Evolutionary conservation across 768 basidiomycete species (phyloP).

Genomic region (Paxillus rubicundulus): DNA sequence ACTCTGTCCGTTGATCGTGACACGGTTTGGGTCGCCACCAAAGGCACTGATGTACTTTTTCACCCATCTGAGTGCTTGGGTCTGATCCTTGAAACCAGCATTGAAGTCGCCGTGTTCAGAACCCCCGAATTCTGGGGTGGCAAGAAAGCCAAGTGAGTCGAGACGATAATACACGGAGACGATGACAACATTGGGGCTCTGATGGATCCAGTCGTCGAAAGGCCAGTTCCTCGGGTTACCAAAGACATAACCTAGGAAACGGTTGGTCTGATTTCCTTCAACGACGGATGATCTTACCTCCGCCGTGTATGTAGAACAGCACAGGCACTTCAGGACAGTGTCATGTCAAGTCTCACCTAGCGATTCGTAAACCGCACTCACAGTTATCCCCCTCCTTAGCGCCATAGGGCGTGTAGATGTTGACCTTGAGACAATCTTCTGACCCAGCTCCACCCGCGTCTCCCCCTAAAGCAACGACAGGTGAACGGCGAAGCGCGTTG

Average conservation of each 20-base stretch:
- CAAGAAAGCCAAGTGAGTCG: constrained; percentile 60
- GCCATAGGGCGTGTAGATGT: constrained; percentile 56
- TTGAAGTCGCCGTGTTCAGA: constrained; percentile 46
- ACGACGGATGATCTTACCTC: constrained; percentile 21
- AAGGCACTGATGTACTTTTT: constrained; percentile 37
- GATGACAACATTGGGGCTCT: constrained; percentile 58
- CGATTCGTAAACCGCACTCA: constrained; percentile 25
- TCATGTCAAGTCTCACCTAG: not conserved
- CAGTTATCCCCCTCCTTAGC: constrained; percentile 46
- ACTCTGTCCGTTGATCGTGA: constrained; percentile 60
- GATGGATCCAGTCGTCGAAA: constrained; percentile 63
- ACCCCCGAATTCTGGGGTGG: constrained; percentile 45
- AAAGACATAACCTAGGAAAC: constrained; percentile 46
- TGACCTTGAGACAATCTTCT: constrained; percentile 68
- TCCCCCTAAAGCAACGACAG: constrained; percentile 32
- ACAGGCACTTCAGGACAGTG: constrained; percentile 32
- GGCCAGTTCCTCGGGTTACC: constrained; percentile 68
- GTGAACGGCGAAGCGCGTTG: not conserved
- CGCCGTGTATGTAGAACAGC: constrained; percentile 41
- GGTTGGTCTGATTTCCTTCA: not conserved
- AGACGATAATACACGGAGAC: constrained; percentile 69
- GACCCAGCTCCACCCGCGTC: constrained; percentile 63
- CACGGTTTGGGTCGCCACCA: constrained; percentile 37
- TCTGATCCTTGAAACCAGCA: constrained; percentile 55
- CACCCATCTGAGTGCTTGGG: constrained; percentile 40